Conservation (phyloP, 2,329 filamentous ascomycete species). For the Cladophialophora exuberans region DNA sequence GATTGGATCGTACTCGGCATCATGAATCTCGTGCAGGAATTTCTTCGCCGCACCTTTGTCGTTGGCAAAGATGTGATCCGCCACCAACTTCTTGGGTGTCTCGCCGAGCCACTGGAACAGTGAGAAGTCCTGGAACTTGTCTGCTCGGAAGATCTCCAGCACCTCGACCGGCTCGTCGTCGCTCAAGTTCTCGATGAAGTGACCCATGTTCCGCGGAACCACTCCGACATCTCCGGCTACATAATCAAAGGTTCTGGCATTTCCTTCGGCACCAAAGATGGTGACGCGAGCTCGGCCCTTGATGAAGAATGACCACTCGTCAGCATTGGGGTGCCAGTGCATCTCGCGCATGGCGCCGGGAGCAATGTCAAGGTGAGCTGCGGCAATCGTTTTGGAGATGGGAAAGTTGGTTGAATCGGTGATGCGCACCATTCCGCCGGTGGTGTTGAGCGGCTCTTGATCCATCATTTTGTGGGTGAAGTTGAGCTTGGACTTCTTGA, state of each 20-base stretch:
- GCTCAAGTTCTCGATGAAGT: conserved; percentile 78
- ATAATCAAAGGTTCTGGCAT: conserved; percentile 76
- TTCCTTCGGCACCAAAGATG: conserved; percentile 71
- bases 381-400: conserved; percentile 72
- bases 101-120: conserved; percentile 77
- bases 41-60: conserved; percentile 64
- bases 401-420: conserved; percentile 76
- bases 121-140: conserved; percentile 73
- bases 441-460: conserved; percentile 67
- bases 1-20: conserved; percentile 53
- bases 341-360: conserved; percentile 76
- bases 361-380: conserved; percentile 71
- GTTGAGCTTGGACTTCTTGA: conserved; percentile 68
- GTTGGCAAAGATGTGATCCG: conserved; percentile 67
- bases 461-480: conserved; percentile 75
- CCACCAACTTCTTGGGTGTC: conserved; percentile 67
- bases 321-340: conserved; percentile 80
- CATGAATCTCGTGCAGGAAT: conserved; percentile 65
- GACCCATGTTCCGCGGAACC: conserved; percentile 75
- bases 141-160: conserved; percentile 73
- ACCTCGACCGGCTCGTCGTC: conserved; percentile 76
- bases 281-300: conserved; percentile 72
- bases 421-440: conserved; percentile 73
- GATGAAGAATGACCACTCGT: conserved; percentile 83
- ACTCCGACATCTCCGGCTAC: conserved; percentile 75